These are phyloP conservation scores for Sarocladium strictum DNA, from an alignment of 2,329 filamentous ascomycete genomes.

Conservation along the genomic window DNA sequence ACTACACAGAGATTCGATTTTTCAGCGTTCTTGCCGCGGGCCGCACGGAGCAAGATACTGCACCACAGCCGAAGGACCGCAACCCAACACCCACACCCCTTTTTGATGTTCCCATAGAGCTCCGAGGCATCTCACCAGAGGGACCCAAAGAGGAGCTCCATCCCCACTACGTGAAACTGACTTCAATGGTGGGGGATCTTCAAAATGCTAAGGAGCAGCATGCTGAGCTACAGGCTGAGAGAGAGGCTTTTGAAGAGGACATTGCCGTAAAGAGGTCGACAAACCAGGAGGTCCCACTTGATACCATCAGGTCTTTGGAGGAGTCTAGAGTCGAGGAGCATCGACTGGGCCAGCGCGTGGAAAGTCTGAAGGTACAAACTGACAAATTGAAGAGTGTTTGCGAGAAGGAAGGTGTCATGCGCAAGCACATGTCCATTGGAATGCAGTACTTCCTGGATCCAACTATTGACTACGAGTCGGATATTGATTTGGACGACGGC, in stretches of 20 bases:
- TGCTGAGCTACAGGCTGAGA: conserved; percentile 35
- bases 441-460: conserved; percentile 35
- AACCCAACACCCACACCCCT: neutral
- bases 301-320: neutral
- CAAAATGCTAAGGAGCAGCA: conserved; percentile 41
- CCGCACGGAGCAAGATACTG: conserved; percentile 12
- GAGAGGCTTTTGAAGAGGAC: conserved; percentile 17
- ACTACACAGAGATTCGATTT: conserved; percentile 29
- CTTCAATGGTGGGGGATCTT: conserved; percentile 37
- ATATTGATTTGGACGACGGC: conserved; percentile 33
- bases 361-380: conserved; percentile 19
- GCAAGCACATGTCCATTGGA: conserved; percentile 31
- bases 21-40: conserved; percentile 31
- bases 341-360: conserved; percentile 29
- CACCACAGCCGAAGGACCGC: neutral
- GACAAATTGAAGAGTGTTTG: conserved; percentile 32
- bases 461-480: conserved; percentile 27
- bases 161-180: conserved; percentile 39
- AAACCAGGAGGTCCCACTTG: neutral
- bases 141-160: conserved; percentile 35
- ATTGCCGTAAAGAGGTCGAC: conserved; percentile 24
- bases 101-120: conserved; percentile 23
- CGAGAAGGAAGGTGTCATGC: conserved; percentile 34
- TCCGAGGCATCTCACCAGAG: conserved; percentile 29
- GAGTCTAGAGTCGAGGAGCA: conserved; percentile 27